Base-by-base conservation (phyloP, 768 basidiomycete species). In the Leccinellum rugosiceps region DNA sequence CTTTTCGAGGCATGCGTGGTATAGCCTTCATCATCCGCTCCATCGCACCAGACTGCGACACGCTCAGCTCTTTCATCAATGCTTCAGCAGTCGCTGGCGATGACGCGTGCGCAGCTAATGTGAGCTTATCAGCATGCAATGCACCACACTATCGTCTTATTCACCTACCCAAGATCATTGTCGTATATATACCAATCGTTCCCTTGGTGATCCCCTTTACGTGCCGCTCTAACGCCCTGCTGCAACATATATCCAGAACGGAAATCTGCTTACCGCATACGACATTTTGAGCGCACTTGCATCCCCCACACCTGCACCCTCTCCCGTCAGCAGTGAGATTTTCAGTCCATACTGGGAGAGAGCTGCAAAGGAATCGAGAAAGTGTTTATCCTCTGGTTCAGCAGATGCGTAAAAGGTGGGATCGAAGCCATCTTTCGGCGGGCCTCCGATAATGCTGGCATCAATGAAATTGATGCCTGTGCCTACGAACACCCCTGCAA, bases 201-300 rank as follows among this genome's bases (percentile, higher is more conserved):
- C 83, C 83, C 64, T 86, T 87, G 26, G 73, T 71, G 45, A 86
- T 82, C 7, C 83, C 84, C 81, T 84, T 61, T 35, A 45, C 13
- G 28, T 48, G 5, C n/a, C 14, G 13, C 35, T 52, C 50, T 62
- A 46, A 19, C 30, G 35, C 26, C 28, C 25, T 38, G 23, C 19
- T 19, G 17, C 45, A 43, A 17, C n/a, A 57, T 48, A 50, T 32
- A 44, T 50, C 15, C 14, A 3, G 38, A 53, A 52, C 26, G 38
- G 43, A 56, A 57, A 43, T 23, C 49, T n/a, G 71, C 79, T 65
- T 53, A 84, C 83, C 50, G 80, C 81, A 68, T 86, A 83, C 19
- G 82, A 81, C 83, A 84, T 83, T 69, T 86, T 86, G 58, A 85
- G 65, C 6, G 82, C 83, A 58, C 83, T 85, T 2, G 83, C 84